Conservation (phyloP, 2,329 filamentous ascomycete genomes). For the Drechslerella coelobrocha region DNA sequence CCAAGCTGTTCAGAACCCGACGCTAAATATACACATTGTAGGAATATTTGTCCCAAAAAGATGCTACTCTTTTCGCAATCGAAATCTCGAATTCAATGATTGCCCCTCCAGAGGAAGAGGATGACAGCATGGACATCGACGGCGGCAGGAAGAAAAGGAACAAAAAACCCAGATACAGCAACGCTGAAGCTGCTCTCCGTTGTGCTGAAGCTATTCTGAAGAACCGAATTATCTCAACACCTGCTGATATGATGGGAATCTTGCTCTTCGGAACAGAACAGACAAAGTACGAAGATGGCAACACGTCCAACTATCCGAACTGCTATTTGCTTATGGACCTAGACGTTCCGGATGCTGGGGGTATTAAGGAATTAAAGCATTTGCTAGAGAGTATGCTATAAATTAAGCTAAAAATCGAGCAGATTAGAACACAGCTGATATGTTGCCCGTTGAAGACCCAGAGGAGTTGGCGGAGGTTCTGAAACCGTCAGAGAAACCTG, state of each 20-base stretch:
- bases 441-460: slow-evolving; percentile 63
- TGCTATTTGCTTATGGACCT: slow-evolving; percentile 91
- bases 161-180: slow-evolving; percentile 67
- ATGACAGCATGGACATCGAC: slow-evolving; percentile 57
- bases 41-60: slow-evolving; percentile 90
- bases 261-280: slow-evolving; percentile 87
- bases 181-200: slow-evolving; percentile 83
- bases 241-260: slow-evolving; percentile 96
- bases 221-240: slow-evolving; percentile 95
- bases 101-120: slow-evolving; percentile 39
- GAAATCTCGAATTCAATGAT: slow-evolving; percentile 90
- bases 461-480: slow-evolving; percentile 74
- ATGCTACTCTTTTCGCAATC: slow-evolving; percentile 97
- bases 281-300: slow-evolving; percentile 75
- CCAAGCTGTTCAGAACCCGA: not conserved
- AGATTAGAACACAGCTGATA: not conserved
- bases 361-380: slow-evolving; percentile 79
- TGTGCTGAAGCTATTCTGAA: slow-evolving; percentile 96
- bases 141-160: slow-evolving; percentile 40
- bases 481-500: slow-evolving; percentile 70
- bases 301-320: slow-evolving; percentile 75
- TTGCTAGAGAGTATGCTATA: slow-evolving; percentile 68
- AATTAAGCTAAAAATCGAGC: not conserved
- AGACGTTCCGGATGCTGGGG: slow-evolving; percentile 82
- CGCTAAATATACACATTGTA: slow-evolving; percentile 57